Evolutionary conservation across 371 early-diverging fungal species (phyloP).

Genomic region (Apophysomyces sp.): DNA sequence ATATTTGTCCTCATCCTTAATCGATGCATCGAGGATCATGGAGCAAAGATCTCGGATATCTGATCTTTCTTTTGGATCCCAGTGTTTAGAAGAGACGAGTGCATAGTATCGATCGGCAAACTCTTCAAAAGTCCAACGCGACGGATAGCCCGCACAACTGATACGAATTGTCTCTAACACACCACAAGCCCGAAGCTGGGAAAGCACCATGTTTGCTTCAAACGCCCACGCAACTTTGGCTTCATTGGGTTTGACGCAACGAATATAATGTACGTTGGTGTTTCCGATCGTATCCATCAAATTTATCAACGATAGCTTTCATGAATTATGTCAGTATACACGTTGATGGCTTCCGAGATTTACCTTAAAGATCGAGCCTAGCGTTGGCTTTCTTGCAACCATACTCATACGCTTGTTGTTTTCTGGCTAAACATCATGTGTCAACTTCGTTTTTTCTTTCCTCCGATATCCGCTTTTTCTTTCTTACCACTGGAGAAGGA

Average conservation of each 20-base stretch:
- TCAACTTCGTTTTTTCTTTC: background rate
- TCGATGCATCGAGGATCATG: constrained; percentile 66
- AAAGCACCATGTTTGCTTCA: constrained; percentile 89
- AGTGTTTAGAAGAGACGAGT: constrained; percentile 69
- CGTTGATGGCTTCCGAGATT: background rate
- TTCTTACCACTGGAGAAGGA: constrained; percentile 33
- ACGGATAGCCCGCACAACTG: constrained; percentile 97
- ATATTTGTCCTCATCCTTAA: constrained; percentile 83
- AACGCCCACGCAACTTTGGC: constrained; percentile 87
- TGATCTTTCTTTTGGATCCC: constrained; percentile 51
- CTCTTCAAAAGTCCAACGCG: constrained; percentile 87
- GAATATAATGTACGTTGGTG: constrained; percentile 95
- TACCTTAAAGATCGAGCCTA: constrained; percentile 77
- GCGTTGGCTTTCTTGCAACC: constrained; percentile 75
- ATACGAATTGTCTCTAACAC: constrained; percentile 99
- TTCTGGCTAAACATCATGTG: constrained; percentile 6
- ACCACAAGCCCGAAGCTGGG: constrained; percentile 98
- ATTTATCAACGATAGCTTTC: constrained; percentile 71
- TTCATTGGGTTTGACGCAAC: constrained; percentile 97
- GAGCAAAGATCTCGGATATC: constrained; percentile 55
- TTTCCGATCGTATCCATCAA: constrained; percentile 92
- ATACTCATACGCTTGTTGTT: constrained; percentile 51
- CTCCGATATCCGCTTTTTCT: background rate
- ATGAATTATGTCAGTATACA: background rate
- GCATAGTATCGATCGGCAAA: constrained; percentile 92